A percentile compares a stretch with the other conserved stretches of the same genome.
phyloP scores from a whole-genome alignment of 768 basidiomycete genomes.

The Suillus luteus region DNA sequence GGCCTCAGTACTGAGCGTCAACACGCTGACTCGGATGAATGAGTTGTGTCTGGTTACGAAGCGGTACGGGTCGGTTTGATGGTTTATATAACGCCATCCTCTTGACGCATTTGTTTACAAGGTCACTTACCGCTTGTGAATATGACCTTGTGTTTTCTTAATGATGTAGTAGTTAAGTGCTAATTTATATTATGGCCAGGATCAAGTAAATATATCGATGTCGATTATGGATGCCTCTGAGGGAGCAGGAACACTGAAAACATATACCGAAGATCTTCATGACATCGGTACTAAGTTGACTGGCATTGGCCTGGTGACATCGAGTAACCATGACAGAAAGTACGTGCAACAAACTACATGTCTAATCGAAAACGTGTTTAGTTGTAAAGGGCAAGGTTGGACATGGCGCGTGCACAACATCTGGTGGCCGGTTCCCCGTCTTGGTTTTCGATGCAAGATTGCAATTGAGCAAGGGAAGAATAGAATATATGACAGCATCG shows the following conservation, averaged over 20 bases:
- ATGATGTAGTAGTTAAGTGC: not conserved
- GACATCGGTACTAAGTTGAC: not conserved
- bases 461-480: constrained; percentile 62
- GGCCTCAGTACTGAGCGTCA: constrained; percentile 21
- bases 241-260: not conserved
- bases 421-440: constrained; percentile 97
- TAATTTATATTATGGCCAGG: not conserved
- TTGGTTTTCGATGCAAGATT: constrained; percentile 65
- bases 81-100: not conserved
- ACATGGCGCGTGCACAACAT: constrained; percentile 73
- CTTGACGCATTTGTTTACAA: not conserved
- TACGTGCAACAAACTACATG: not conserved
- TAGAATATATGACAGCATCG: constrained; percentile 52
- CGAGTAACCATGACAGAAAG: not conserved
- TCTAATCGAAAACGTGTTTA: not conserved
- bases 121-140: not conserved
- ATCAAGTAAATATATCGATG: not conserved
- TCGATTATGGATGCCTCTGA: not conserved
- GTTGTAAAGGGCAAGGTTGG: constrained; percentile 76
- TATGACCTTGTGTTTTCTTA: not conserved
- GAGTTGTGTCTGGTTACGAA: not conserved
- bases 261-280: not conserved
- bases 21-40: not conserved
- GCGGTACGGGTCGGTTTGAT: not conserved
- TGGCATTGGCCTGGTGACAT: not conserved